Evolutionary conservation across 768 basidiomycete genomes (phyloP), one percentile per base, ranked within the genome.

Genomic region (Russula emetica): DNA sequence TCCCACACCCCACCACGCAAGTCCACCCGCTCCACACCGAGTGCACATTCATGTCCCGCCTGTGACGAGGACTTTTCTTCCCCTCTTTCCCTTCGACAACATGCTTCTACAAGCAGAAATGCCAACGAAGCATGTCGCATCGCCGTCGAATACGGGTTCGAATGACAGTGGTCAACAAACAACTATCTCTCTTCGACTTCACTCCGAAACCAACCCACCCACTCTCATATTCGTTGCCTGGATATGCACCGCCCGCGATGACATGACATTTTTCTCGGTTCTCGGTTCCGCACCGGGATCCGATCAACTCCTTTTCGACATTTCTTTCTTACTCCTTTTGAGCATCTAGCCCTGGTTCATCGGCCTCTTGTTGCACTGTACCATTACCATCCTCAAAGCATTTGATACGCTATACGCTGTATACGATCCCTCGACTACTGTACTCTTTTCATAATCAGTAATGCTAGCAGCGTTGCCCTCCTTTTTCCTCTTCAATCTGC

Each of bases 61-160:
- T 91, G 88, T 71, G 88, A 91, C 70, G 77, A 83, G 26, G 81
- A 77, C 65, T 90, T 91, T 71, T 73, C 80, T 54, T 81, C 84
- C 11, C 79, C 73, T n/a, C 79, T 84, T 59, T 75, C 79, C 69
- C 80, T 91, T 14, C 80, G 80, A 58, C 81, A 81, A 66, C 88
- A 91, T 70, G 88, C 85, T 24, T 76, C 70, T 45, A 75, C 79
- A n/a, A 69, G 66, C 44, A 70, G 79, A 11, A 72, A 76, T 32
- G 76, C 78, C n/a, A 82, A 82, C 70, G 86, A 88, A 70, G 89
- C 88, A 8, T 91, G 89, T 70, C 82, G 80, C 62, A 80, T 80
- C 57, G 88, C 88, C 13, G 88, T 90, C 70, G 83, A 85, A 67
- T 91, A 91, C 73, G 82, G 83, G 26, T 83, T 90, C 62, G 89